Percentiles rank a stretch among this genome's conserved stretches.
Conservation (phyloP, 1,284 basidiomycete species). For the Phellopilus nigrolimitatus region DNA sequence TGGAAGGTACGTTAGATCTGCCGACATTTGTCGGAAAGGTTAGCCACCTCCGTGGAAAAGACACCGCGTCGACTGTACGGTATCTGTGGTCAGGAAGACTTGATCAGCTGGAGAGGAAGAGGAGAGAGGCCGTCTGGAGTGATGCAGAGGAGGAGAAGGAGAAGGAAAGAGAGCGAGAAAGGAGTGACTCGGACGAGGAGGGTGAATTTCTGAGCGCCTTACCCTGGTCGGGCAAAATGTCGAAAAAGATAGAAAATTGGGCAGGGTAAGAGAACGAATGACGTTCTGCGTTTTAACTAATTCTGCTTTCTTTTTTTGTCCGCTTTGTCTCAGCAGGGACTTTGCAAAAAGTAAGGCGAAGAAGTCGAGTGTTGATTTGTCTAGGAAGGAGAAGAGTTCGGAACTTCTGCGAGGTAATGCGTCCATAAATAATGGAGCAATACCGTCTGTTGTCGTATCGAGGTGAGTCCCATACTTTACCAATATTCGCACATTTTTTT, state of each 20-base stretch:
- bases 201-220: constrained; percentile 23
- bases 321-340: constrained; percentile 24
- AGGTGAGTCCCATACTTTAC: constrained; percentile 29
- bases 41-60: constrained; percentile 26
- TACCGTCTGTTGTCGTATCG: constrained; percentile 33
- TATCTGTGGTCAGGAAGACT: constrained; percentile 39
- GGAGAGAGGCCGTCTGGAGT: constrained; percentile 31
- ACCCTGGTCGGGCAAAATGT: constrained; percentile 56
- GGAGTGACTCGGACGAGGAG: constrained; percentile 33
- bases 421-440: constrained; percentile 24
- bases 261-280: constrained; percentile 44
- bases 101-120: constrained; percentile 30
- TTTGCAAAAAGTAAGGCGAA: constrained; percentile 27
- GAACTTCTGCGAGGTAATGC: constrained; percentile 23
- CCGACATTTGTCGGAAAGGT: constrained; percentile 26
- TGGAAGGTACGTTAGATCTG: constrained; percentile 44
- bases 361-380: constrained; percentile 35
- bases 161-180: constrained; percentile 35
- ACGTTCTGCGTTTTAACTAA: not conserved
- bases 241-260: constrained; percentile 68
- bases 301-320: constrained; percentile 7
- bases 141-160: constrained; percentile 33
- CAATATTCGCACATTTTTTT: not conserved
- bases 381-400: constrained; percentile 24
- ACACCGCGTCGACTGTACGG: constrained; percentile 33